Evolutionary conservation across 1,284 basidiomycete species (phyloP), one percentile per base, ranked within the genome.

Genomic region (Ustilago sp.): DNA sequence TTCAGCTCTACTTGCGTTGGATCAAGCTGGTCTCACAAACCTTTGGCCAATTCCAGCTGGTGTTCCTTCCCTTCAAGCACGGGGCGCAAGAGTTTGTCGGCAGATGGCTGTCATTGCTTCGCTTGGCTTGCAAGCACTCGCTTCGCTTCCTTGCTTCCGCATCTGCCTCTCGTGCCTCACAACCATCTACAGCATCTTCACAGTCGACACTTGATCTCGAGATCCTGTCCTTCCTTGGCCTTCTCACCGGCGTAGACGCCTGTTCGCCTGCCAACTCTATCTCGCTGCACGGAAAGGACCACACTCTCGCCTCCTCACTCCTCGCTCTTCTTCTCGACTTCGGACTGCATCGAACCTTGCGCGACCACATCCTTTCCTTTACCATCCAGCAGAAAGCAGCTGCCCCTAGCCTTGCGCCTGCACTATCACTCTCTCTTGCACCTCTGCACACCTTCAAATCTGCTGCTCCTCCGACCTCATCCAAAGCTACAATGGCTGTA

Each of bases 291-390:
- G 45, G 19, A 6, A 39, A 52, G 19, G n/a, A 60, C 11, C 12
- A 19, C 31, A 65, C 54, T 8, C 52, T 76, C 2, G 59, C 68
- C n/a, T 36, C 57, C 28, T 61, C 50, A 4, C 65, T 77, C 3
- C 59, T 77, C 15, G 63, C 59, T n/a, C 66, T 65, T 4, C 68
- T 75, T 17, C 48, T 79, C 17, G 48, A 60, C 4, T 48, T 63
- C 28, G 71, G 57, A 9, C 52, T 82, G 41, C 70, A 77, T n/a
- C 64, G 45, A 19, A 54, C 76, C 8, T 58, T 82, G 2, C 68
- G 69, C n/a, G 13, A 23, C 4, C 66, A 65, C 60, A 66, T 82
- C 19, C 39, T 76, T 12, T 61, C 71, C 12, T 68, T 82, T 31
- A 58, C 68, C 0, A 23, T 68, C 9, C 50, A 74, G 35, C 66